Evolutionary conservation across 495 filamentous ascomycete genomes (phyloP), one percentile per base, ranked within the genome.

Genomic region (Penicillium simplicissimum): DNA sequence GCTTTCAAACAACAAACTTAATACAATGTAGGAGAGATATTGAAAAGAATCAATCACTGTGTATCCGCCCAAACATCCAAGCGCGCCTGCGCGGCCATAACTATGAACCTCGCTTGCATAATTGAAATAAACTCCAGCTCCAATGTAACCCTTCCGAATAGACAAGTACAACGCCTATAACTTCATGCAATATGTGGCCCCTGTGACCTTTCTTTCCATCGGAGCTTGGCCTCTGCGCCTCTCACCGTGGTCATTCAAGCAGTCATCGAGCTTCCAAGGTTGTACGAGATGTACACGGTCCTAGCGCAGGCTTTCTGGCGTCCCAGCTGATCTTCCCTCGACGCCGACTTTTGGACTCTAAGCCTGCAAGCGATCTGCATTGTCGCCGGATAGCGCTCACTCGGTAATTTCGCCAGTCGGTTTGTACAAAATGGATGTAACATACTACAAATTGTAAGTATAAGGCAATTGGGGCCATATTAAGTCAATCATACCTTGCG

Each of bases 391-490:
- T 38, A 55, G 55, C 35, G 51, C 52, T 68, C 73, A 78, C 59
- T 68, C 74, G 34, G 69, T 71, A 43, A 76, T 74, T 66, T 80
- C 68, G 37, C 76, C 76, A 25, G 91, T 96, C 14, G 94, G 92
- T 81, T 97, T 97, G 76, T 98, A 97, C 81, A 98, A 87, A 65
- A 98, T 94, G 0, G 93, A 97, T 10, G 94, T 98, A 17, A 98
- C 91, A 76, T 98, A 97, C 94, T 98, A 69, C 23, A 55, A 28
- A 36, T 56, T 21, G 57, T 52, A 17, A 56, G 59, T 75, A 55
- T 69, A 45, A 42, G 45, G 57, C 38, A 40, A 15, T 6, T 21
- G 21, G 23, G 25, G 9, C 57, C 55, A 14, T 11, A 10, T n/a
- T 33, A 54, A 38, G 19, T 33, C 3, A 42, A 28, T 23, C 78